Percentiles rank a stretch among this genome's conserved stretches.
phyloP scores from a whole-genome alignment of 176 grass and related monocot genomes.

The Calamus simplicifolius region DNA sequence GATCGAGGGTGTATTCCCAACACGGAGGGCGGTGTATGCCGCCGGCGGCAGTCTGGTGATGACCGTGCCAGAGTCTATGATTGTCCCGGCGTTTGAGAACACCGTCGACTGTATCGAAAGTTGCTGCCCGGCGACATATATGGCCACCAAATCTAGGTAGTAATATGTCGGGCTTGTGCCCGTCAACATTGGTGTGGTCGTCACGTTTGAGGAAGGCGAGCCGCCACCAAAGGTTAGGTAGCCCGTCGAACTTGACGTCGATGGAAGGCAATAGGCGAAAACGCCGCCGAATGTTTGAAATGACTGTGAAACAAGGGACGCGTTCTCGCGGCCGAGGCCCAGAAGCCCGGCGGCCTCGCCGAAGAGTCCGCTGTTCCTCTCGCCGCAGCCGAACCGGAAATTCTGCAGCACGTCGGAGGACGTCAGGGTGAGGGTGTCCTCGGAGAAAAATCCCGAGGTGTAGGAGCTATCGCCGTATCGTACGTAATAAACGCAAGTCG shows the following conservation, averaged over 20 bases:
- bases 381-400: conserved; percentile 65
- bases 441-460: conserved; percentile 60
- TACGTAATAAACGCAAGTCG: conserved; percentile 45
- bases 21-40: conserved; percentile 55
- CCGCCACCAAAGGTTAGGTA: conserved; percentile 48
- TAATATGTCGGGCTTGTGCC: conserved; percentile 50
- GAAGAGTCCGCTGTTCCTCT: conserved; percentile 63
- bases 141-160: conserved; percentile 43
- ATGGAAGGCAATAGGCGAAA: conserved; percentile 74
- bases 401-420: conserved; percentile 4
- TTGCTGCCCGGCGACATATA: conserved; percentile 39
- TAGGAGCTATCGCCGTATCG: conserved; percentile 65
- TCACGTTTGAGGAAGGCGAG: conserved; percentile 17
- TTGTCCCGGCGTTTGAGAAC: conserved; percentile 37
- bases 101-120: conserved; percentile 22
- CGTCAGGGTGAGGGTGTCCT: conserved; percentile 51
- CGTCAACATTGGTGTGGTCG: conserved; percentile 48
- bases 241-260: conserved; percentile 29
- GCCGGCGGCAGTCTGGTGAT: conserved; percentile 60
- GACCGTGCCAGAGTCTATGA: conserved; percentile 89
- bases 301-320: conserved; percentile 55
- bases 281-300: conserved; percentile 36
- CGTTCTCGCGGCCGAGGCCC: conserved; percentile 50
- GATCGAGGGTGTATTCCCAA: too few relatives aligned
- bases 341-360: conserved; percentile 48